A percentile compares a stretch with the other conserved stretches of the same genome.
Evolutionary conservation across 352 stramenopile genomes (phyloP).

Genomic region (Pythium dissotocum): DNA sequence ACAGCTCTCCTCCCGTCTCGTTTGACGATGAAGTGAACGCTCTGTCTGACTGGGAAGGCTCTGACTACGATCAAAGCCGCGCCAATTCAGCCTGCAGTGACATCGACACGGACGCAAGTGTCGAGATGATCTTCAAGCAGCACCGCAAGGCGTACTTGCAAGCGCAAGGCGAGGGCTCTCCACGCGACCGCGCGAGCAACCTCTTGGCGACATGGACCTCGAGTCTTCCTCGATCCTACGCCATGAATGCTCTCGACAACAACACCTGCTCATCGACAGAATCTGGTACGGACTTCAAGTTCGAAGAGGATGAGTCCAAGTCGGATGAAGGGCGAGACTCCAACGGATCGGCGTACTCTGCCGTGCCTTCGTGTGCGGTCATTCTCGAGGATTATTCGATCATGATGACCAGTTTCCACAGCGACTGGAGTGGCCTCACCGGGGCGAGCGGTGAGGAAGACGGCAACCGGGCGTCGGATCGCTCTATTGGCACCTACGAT

Average conservation of each 20-base stretch:
- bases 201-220: not conserved
- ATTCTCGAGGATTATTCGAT: constrained; percentile 11
- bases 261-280: not conserved
- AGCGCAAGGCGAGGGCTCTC: not conserved
- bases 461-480: not conserved
- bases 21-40: constrained; percentile 23
- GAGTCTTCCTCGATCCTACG: not conserved
- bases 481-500: constrained; percentile 9
- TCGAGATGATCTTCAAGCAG: constrained; percentile 18
- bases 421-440: constrained; percentile 15
- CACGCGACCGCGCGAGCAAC: not conserved
- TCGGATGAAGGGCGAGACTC: constrained; percentile 13
- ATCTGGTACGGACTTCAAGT: not conserved
- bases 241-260: not conserved
- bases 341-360: constrained; percentile 21
- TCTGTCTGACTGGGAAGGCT: constrained; percentile 14
- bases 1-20: constrained; percentile 7
- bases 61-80: not conserved
- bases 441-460: not conserved
- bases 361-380: constrained; percentile 12
- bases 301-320: constrained; percentile 9
- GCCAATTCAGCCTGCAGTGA: not conserved
- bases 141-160: constrained; percentile 7
- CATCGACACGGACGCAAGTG: constrained; percentile 9
- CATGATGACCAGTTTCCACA: constrained; percentile 9